phyloP scores from a whole-genome alignment of 441 rosid species.

The Flueggea neowawraea region DNA sequence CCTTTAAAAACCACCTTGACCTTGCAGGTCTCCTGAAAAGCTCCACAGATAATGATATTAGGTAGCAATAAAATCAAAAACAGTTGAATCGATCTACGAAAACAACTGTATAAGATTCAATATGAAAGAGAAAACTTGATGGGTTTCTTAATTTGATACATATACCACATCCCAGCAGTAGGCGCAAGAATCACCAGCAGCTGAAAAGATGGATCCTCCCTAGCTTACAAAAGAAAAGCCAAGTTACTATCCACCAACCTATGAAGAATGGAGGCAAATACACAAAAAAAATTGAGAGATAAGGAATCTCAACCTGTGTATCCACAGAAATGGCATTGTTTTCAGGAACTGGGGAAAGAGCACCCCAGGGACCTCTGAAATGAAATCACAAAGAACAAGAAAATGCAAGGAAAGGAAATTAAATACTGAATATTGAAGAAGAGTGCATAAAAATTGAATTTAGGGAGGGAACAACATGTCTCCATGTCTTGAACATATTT shows the following conservation, averaged over 20 bases:
- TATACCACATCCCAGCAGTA: slow-evolving; percentile 99
- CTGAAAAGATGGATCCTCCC: slow-evolving; percentile 80
- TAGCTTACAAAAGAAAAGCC: slow-evolving; percentile 22
- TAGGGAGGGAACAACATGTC: no score
- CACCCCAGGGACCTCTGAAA: slow-evolving; percentile 95
- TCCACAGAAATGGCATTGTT: slow-evolving; percentile 89
- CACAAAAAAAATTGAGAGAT: not conserved
- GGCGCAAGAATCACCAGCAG: slow-evolving; percentile 90
- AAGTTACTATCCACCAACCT: not conserved
- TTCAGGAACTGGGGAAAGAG: slow-evolving; percentile 95
- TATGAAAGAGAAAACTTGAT: not conserved
- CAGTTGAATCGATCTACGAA: slow-evolving; percentile 1
- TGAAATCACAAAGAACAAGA: slow-evolving; percentile 9
- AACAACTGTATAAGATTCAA: not conserved
- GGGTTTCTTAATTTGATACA: slow-evolving; percentile 19
- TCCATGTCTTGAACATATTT: no score
- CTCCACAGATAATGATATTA: slow-evolving; percentile 7
- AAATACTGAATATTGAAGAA: no score
- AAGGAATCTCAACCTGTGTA: slow-evolving; percentile 41
- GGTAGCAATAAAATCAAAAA: slow-evolving; percentile 9
- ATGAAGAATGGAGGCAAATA: not conserved
- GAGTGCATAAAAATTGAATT: no score
- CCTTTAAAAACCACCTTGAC: slow-evolving; percentile 82
- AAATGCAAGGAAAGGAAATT: not conserved
- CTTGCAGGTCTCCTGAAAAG: slow-evolving; percentile 77